phyloP scores from a whole-genome alignment of 2,329 filamentous ascomycete species.

The Trichoderma arundinaceum region DNA sequence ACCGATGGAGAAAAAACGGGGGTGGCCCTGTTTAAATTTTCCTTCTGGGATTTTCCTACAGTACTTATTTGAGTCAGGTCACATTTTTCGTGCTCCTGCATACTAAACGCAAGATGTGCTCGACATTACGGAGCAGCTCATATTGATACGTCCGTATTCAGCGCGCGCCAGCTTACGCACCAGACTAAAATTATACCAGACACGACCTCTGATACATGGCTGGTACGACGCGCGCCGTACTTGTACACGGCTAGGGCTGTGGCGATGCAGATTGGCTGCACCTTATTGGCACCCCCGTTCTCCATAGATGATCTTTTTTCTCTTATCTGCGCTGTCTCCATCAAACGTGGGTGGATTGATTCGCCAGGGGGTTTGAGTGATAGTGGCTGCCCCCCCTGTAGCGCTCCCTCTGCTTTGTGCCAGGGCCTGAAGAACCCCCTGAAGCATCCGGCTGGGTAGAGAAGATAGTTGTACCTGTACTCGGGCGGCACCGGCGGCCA shows the following conservation, averaged over 20 bases:
- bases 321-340: constrained; percentile 31
- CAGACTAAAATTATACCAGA: constrained; percentile 8
- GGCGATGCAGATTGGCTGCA: constrained; percentile 22
- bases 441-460: not conserved
- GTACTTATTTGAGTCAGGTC: constrained; percentile 12
- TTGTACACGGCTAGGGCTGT: constrained; percentile 28
- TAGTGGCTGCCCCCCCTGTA: constrained; percentile 23
- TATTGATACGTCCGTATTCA: constrained; percentile 9
- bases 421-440: constrained; percentile 15
- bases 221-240: constrained; percentile 14
- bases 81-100: no score
- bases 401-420: constrained; percentile 4
- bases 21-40: not conserved
- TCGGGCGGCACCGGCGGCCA: not conserved
- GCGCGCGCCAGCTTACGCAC: not conserved
- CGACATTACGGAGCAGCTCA: not conserved
- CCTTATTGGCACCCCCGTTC: constrained; percentile 10
- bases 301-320: constrained; percentile 29
- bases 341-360: constrained; percentile 46
- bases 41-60: not conserved
- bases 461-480: constrained; percentile 17
- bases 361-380: constrained; percentile 36
- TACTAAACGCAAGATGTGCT: not conserved
- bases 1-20: constrained; percentile 9
- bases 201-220: not conserved